Evolutionary conservation across 208 protist species (phyloP), one percentile per base, ranked within the genome.

Genomic region (Leishmania amazonensis): DNA sequence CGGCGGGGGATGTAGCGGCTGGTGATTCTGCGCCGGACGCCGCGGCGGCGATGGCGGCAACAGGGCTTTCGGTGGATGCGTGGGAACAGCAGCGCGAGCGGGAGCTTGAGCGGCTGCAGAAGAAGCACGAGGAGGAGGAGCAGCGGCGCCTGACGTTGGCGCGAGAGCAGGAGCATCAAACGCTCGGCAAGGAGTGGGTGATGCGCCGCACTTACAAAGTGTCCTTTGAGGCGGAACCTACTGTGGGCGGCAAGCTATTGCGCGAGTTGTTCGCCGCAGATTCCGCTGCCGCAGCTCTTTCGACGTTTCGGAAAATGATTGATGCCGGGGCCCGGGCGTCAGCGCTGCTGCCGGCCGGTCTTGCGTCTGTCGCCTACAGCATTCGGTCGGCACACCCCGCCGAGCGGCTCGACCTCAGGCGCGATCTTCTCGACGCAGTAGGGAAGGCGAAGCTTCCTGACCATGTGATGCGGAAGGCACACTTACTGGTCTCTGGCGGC

Each of bases 1-100:
- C 75, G 17, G 40, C 57, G 21, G 3, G 21, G 3, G 35, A 62
- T 21, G 38, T 19, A n/a, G 57, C 13, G 8, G 54, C 5, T 47
- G 75, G 53, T 21, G 21, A 28, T 19, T n/a, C 54, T 42, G 49
- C 31, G 15, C 28, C 21, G 28, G 73, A 40, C 31, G 28, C 3
- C 6, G 73, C 49, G 49, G 71, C 7, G 7, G 47, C 71, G 47
- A 54, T 6, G 19, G n/a, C 35, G 35, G 8, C 28, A n/a, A 35
- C n/a, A 57, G 57, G 35, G 38, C 75, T 96, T 40, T 96, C 94
- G 8, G 93, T 97, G 5, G 93, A 97, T 82, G 80, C 83, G 8
- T 98, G 95, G 93, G 93, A 96, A 85, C 85, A 90, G 68, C 95
- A 97, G 79, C 92, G 95, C 38, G 92, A 98, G 74, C 81, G 85